A percentile compares a stretch with the other conserved stretches of the same genome.
phyloP scores from a whole-genome alignment of 768 basidiomycete species.

The Piloderma croceum region DNA sequence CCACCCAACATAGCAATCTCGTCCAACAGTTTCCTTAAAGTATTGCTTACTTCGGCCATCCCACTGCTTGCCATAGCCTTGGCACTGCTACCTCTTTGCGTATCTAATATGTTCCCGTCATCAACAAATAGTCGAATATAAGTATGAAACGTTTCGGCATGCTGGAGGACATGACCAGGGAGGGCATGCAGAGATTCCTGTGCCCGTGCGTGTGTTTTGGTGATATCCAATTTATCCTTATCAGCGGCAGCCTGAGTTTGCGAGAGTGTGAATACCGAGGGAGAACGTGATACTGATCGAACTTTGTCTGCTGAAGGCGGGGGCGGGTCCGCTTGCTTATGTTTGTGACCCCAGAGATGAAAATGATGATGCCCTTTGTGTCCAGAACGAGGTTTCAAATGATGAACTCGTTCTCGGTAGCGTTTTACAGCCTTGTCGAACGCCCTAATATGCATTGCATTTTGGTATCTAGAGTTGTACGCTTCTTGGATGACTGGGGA shows the following conservation, averaged over 20 bases:
- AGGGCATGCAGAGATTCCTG: constrained; percentile 33
- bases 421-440: constrained; percentile 41
- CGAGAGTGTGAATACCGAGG: constrained; percentile 2
- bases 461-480: constrained; percentile 60
- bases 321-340: too few relatives aligned
- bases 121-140: constrained; percentile 33
- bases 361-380: too few relatives aligned
- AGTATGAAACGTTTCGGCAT: constrained; percentile 34
- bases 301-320: too few relatives aligned
- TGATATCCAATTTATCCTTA: background rate
- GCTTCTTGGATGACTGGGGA: constrained; percentile 67
- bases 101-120: constrained; percentile 7
- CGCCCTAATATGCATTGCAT: constrained; percentile 40
- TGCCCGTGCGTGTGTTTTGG: constrained; percentile 9
- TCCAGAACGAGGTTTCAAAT: too few relatives aligned
- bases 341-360: too few relatives aligned
- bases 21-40: constrained; percentile 33
- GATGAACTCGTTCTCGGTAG: constrained; percentile 38
- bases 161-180: constrained; percentile 32
- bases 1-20: constrained; percentile 32
- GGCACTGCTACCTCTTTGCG: too few relatives aligned
- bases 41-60: constrained; percentile 11
- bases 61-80: too few relatives aligned
- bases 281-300: too few relatives aligned
- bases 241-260: background rate